Evolutionary conservation across 2,329 filamentous ascomycete genomes (phyloP).

Genomic region (Stylonectria norvegica): DNA sequence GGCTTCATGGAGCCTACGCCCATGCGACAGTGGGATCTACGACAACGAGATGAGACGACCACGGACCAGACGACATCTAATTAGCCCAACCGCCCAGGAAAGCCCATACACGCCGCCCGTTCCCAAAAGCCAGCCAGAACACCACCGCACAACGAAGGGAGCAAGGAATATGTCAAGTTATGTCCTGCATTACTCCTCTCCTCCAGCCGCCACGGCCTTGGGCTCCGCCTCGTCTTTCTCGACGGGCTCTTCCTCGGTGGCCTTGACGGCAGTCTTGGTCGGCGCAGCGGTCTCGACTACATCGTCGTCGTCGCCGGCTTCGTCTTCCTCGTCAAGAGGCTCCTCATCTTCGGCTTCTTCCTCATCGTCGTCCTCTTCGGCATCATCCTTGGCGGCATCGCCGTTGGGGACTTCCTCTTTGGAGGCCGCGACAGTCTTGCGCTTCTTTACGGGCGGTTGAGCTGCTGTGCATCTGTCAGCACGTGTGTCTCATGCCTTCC

Average conservation of each 20-base stretch:
- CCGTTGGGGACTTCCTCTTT: conserved; percentile 32
- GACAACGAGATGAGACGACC: too few relatives aligned
- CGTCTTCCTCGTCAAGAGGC: conserved; percentile 24
- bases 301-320: conserved; percentile 25
- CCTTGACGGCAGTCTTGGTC: conserved; percentile 26
- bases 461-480: conserved; percentile 26
- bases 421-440: conserved; percentile 41
- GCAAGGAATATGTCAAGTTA: too few relatives aligned
- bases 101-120: too few relatives aligned
- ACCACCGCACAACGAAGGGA: too few relatives aligned
- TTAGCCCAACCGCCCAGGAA: too few relatives aligned
- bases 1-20: too few relatives aligned
- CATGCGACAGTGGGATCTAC: too few relatives aligned
- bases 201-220: conserved; percentile 29
- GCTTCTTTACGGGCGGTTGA: conserved; percentile 50
- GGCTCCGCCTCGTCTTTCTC: conserved; percentile 26
- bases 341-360: conserved; percentile 28
- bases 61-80: too few relatives aligned
- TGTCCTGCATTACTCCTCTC: conserved; percentile 26
- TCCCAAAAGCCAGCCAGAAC: too few relatives aligned
- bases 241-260: conserved; percentile 18
- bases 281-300: conserved; percentile 20
- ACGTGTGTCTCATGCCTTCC: neutral
- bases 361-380: conserved; percentile 34
- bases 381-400: conserved; percentile 33